Percentiles rank a stretch among this genome's conserved stretches.
These are phyloP conservation scores for Diaporthe nobilis DNA, from an alignment of 2,329 filamentous ascomycete genomes.

Conservation along the genomic window DNA sequence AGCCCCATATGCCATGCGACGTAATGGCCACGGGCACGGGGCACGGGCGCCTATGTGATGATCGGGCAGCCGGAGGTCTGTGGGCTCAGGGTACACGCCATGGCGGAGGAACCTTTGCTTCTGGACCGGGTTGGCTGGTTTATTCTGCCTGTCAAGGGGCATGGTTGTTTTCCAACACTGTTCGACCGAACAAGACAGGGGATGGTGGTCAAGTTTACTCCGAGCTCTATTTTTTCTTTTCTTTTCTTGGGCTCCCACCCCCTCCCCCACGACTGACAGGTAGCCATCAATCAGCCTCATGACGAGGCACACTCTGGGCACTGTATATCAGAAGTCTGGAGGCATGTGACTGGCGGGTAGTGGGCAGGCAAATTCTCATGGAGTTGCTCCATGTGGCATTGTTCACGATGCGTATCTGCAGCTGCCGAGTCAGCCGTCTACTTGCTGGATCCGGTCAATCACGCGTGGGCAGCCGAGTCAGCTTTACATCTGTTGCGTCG, in stretches of 20 bases:
- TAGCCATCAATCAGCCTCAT: slow-evolving; percentile 19
- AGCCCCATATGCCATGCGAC: slow-evolving; percentile 18
- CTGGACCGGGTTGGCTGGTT: neutral
- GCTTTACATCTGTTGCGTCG: neutral
- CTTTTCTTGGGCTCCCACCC: neutral
- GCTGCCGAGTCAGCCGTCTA: slow-evolving; percentile 23
- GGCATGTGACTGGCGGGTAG: neutral
- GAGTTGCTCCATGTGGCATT: neutral
- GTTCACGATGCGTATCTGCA: slow-evolving; percentile 15
- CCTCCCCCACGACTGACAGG: neutral
- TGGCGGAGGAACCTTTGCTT: neutral
- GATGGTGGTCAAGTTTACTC: slow-evolving; percentile 1
- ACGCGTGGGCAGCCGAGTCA: slow-evolving; percentile 19
- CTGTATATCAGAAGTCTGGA: neutral
- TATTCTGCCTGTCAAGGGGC: neutral
- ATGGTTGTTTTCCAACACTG: neutral
- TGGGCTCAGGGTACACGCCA: neutral
- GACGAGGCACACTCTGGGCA: neutral
- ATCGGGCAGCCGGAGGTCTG: slow-evolving; percentile 26
- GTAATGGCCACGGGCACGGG: neutral
- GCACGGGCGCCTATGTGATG: slow-evolving; percentile 18
- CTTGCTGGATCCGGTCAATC: neutral
- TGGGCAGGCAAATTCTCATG: slow-evolving; percentile 7
- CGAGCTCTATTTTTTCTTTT: no score
- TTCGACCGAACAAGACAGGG: slow-evolving; percentile 8